Base-by-base conservation (phyloP, 2,329 filamentous ascomycete genomes). In the Trichophyton equinum region DNA sequence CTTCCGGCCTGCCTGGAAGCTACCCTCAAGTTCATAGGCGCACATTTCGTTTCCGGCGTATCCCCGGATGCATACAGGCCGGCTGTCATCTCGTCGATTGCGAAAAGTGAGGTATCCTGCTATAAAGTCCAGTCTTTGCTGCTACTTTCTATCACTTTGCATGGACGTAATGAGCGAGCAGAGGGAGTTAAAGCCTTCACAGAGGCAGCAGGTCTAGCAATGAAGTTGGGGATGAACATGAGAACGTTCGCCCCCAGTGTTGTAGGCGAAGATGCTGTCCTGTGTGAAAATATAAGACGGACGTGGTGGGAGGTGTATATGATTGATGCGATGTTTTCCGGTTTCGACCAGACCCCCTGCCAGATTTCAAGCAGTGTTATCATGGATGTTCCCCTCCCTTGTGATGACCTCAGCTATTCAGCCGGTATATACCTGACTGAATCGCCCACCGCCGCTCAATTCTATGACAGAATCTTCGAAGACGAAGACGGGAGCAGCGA, bases 231-330 rank as follows among this genome's bases (percentile, higher is more conserved):
- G 0, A 81, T 96, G 73, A 85, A 95, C 69, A 83, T 82, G 8
- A 78, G 82, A 56, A 78, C 81, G 0, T 95, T 85, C 70, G 85
- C 89, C 0, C 74, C 79, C 0, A 73, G 79, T 4, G 78, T 89
- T 66, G 85, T 87, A 15, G 77, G 80, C 30, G 83, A 83, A 4
- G 82, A 87, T 62, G 78, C 83, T 0, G 78, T 90, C 1, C 71
- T 91, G 2, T 88, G 92, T 70, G 91, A 96, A 73, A 89, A 86
- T 70, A 87, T 89, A 82, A 82, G 90, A 18, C 81, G 91, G 62
- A 96, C 91, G 1, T 96, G 91, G 91, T 96, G 91, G 91, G 90
- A 83, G 67, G 68, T 89, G 44, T 92, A 86, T 69, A 81, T 89
- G n/a, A 82, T 89, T 13, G 90, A 95, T 70, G 89, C 87, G 60